Percentiles rank a stretch among this genome's conserved stretches.
Conservation (phyloP, 2,329 filamentous ascomycete species). For the Rutstroemia sp. region DNA sequence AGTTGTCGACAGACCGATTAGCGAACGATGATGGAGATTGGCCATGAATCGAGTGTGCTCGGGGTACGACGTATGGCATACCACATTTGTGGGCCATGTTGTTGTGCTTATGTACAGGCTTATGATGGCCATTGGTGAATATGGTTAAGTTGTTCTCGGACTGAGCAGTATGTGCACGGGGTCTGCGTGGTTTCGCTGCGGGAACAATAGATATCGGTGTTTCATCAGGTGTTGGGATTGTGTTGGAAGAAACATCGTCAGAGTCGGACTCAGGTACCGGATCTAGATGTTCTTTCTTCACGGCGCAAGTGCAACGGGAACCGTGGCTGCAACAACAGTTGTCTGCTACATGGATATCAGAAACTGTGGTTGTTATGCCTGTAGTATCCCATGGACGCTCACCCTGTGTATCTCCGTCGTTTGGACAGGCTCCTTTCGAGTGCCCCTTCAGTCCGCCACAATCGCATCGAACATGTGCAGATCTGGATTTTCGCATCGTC, state of each 20-base stretch:
- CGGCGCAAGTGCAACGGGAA: constrained; percentile 55
- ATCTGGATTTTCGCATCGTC: constrained; percentile 88
- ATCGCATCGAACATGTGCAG: constrained; percentile 92
- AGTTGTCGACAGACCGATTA: constrained; percentile 39
- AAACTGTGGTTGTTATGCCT: constrained; percentile 24
- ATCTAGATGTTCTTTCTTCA: constrained; percentile 57
- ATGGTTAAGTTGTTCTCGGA: constrained; percentile 51
- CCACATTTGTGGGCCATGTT: constrained; percentile 54
- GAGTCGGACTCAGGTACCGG: constrained; percentile 58
- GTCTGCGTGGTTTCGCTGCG: constrained; percentile 36
- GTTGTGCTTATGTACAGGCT: constrained; percentile 52
- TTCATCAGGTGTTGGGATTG: constrained; percentile 30
- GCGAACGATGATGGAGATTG: constrained; percentile 42
- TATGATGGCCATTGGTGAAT: constrained; percentile 58
- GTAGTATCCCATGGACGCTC: constrained; percentile 25
- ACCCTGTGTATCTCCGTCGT: constrained; percentile 39
- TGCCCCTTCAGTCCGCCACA: constrained; percentile 86
- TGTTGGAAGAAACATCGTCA: constrained; percentile 40
- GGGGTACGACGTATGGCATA: constrained; percentile 49
- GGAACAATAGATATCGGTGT: constrained; percentile 31
- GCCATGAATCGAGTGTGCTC: constrained; percentile 48
- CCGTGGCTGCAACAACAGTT: constrained; percentile 67
- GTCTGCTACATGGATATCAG: constrained; percentile 38
- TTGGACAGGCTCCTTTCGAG: constrained; percentile 46
- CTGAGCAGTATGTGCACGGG: constrained; percentile 54